Evolutionary conservation across 768 basidiomycete species (phyloP), one percentile per base, ranked within the genome.

Genomic region (Suillus placidus): DNA sequence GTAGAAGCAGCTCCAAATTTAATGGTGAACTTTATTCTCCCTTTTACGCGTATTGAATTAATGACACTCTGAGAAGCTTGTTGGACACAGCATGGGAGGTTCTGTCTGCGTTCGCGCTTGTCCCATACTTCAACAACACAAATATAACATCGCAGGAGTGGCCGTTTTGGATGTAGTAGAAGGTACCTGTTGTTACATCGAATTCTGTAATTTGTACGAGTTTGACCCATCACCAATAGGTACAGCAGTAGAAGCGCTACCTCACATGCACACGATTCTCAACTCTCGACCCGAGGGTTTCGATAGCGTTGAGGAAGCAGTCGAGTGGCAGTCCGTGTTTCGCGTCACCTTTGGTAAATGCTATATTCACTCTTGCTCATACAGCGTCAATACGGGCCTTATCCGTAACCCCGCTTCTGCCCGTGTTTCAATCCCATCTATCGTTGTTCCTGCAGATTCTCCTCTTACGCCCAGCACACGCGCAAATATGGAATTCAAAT

Each of bases 71-170:
- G 9, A 63, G 6, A 61, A 94, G 91, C 84, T 97, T 8, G 84
- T 97, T 10, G 97, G 97, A 0, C 97, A 99, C 74, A 96, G 94
- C 66, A 97, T 99, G 91, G 97, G 97, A 16, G 97, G 96, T 30
- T 90, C 95, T 0, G 95, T 97, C 4, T 85, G 93, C 26, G 87
- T 91, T 10, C 86, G 88, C 5, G 84, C 89, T 2, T 88, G 87
- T 67, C 87, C 93, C 2, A 73, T 78, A 20, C 80, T 99, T 2
- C 84, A 92, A 62, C 83, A 87, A 52, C 80, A 79, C 30, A 86
- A 88, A 57, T 97, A 93, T 69, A 83, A 82, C 16, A 81, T 98
- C 4, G 83, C 86, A 2, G 94, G 94, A 6, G 88, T 94, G 10
- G 86, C 84, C 0, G 95, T 96, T 1, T 79, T 96, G 3, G 94